Evolutionary conservation across 139 green algal genomes (phyloP), one percentile per base, ranked within the genome.

Genomic region (Diplosphaera chodatii): DNA sequence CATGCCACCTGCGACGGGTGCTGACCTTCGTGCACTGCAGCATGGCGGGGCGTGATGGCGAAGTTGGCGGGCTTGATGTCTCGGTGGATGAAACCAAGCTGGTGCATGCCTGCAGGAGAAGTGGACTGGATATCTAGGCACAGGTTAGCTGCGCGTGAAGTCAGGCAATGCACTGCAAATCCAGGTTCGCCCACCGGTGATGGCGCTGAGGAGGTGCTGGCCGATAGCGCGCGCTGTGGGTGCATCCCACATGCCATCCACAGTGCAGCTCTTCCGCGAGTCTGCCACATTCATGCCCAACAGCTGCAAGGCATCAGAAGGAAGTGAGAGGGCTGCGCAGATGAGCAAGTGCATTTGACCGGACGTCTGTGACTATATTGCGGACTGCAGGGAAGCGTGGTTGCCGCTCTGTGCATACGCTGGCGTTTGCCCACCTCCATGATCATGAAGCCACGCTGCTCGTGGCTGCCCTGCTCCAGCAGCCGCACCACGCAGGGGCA

Each of bases 41-140:
- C 48, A 25, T 27, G 18, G 8, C 48, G 48, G 13, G 48, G 48
- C 48, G 48, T 59, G 48, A 59, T 59, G 31, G 78, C 84, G 76
- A 92, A 96, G 77, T 96, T 96, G 29, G 90, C 87, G 27, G 90
- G 90, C 77, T 96, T 96, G 25, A 96, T 84, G 68, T 96, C 90
- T 0, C 90, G 69, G 77, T 95, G 88, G 33, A 96, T 82, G 59
- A 77, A 87, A 15, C 88, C 86, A 55, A 64, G 63, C 16, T 34
- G 37, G 69, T 96, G 90, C 72, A 92, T 62, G 83, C 68, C 64
- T 63, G 27, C 59, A n/a, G n/a, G n/a, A n/a, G n/a, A n/a, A n/a
- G n/a, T n/a, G n/a, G n/a, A n/a, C n/a, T n/a, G n/a, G n/a, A n/a
- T n/a, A n/a, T n/a, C n/a, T n/a, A n/a, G n/a, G n/a, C n/a, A n/a